Evolutionary conservation across 768 basidiomycete genomes (phyloP), one percentile per base, ranked within the genome.

Genomic region (Suillus spraguei): DNA sequence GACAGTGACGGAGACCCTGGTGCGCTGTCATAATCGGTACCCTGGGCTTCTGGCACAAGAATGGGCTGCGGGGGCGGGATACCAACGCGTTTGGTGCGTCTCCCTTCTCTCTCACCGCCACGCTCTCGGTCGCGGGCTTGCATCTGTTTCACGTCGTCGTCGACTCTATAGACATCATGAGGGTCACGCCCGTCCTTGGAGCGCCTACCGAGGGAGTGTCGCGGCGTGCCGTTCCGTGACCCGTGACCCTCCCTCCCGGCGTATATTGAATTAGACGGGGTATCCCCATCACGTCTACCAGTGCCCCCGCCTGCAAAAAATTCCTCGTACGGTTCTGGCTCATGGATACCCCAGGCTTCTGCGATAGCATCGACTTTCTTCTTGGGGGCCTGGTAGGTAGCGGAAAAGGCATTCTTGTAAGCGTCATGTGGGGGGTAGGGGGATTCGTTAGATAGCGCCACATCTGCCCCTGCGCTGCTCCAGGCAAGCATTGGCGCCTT

Each of bases 321-420:
- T 69, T 95, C 93, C 69, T 95, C 93, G 69, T 84, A 95, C 8
- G 94, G 94, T 71, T 95, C 94, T 5, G 94, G 94, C 70, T 95
- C 94, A 68, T 94, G 91, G 59, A 92, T 93, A 42, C 94, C 94
- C 94, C 94, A 95, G 1, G 94, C 94, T 76, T 95, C 94, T 53
- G 93, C 93, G 63, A 95, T 88, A 42, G 91, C 92, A 68, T 95
- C 92, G 39, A 91, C 88, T 71, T 92, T 92, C 77, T 91, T 92
- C 86, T 93, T 93, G 10, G 84, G 83, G 64, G 85, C 83, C 60
- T 84, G 83, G 54, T 84, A 83, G 66, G 82, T 76, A 68, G 81
- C 74, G 66, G 84, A 74, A 71, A 85, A 85, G 4, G 79, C 76
- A 56, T 78, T 77, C 20, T 74, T 73, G 70, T 80, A 80, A 63